Base-by-base conservation (phyloP, 2,329 filamentous ascomycete species). In the Colletotrichum coccodes region DNA sequence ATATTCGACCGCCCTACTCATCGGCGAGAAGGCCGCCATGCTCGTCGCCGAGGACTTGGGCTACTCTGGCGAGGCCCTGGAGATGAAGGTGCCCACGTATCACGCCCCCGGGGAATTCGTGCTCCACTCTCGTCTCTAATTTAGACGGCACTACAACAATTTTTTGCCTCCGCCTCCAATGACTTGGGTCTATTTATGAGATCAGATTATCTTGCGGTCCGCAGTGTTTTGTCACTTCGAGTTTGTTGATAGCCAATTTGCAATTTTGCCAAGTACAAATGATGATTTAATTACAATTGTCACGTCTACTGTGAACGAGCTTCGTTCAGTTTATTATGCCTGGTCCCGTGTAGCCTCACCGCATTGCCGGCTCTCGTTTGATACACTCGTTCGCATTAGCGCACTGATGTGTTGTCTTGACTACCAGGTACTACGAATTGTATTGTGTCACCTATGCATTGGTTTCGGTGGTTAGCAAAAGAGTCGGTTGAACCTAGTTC, bases 21-120 rank as follows among this genome's bases (percentile, higher is more conserved):
- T 94, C 69, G 92, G 91, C 44, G 92, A 94, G 83, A 94, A 94
- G 84, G 90, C 87, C 59, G 90, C 91, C 2, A 81, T 92, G 68
- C 85, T 94, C 26, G 85, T 89, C 2, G 92, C 86, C 9, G 92
- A 94, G 79, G 92, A 94, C 72, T 81, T 94, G 21, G 92, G 91
- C 4, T 94, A 94, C 80, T 90, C 87, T 40, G 92, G 92, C 34
- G 84, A 84, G 34, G 92, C 90, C 11, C 83, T 95, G 70, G 90
- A 94, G 47, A 95, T 95, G 93, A 92, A 90, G 80, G 91, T 91
- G 4, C 90, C 90, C 1, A 84, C 82, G 11, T 91, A 91, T 75
- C 79, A 90, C 69, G 89, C 86, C 0, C 88, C 86, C 0, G 85
- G 85, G 6, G 86, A 88, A 72, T 58, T 79, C 8, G 71, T 73